Percentiles rank a stretch among this genome's conserved stretches.
These are phyloP conservation scores for Vaccinium corymbosum DNA, from an alignment of 148 eudicot species.

Conservation along the genomic window DNA sequence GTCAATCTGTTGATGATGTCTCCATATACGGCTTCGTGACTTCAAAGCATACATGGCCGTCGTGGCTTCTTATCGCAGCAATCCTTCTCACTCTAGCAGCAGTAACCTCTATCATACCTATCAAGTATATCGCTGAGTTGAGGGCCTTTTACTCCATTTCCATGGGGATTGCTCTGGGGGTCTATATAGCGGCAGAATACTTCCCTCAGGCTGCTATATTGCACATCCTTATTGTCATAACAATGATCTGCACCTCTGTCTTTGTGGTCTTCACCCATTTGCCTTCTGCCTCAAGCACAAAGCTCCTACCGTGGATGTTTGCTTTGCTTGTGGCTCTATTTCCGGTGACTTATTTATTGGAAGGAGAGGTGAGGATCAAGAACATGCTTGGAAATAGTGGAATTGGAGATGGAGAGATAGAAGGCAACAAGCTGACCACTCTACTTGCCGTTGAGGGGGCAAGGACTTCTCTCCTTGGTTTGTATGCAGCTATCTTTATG, in stretches of 20 bases:
- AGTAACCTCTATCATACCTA: constrained; percentile 79
- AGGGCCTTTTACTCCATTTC: constrained; percentile 73
- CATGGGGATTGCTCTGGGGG: constrained; percentile 79
- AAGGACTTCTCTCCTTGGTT: constrained; percentile 89
- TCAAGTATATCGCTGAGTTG: constrained; percentile 81
- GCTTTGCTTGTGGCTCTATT: constrained; percentile 98
- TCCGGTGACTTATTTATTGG: constrained; percentile 86
- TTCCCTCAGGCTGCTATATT: constrained; percentile 81
- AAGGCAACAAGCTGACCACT: constrained; percentile 60
- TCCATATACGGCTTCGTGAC: constrained; percentile 89
- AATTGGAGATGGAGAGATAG: constrained; percentile 52
- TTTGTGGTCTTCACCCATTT: constrained; percentile 86
- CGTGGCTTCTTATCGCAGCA: constrained; percentile 87
- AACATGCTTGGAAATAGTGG: constrained; percentile 46
- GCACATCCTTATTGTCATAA: constrained; percentile 72
- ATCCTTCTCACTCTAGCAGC: constrained; percentile 90
- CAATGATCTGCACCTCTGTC: constrained; percentile 83
- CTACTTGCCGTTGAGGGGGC: constrained; percentile 92
- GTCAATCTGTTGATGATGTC: constrained; percentile 84
- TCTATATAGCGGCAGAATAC: constrained; percentile 85
- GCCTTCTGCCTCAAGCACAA: constrained; percentile 94
- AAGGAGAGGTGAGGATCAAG: constrained; percentile 85
- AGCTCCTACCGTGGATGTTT: constrained; percentile 89
- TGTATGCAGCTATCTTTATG: constrained; percentile 97
- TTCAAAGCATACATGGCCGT: constrained; percentile 93